Conservation (phyloP, 768 basidiomycete genomes). For the Auricularia heimuer region DNA sequence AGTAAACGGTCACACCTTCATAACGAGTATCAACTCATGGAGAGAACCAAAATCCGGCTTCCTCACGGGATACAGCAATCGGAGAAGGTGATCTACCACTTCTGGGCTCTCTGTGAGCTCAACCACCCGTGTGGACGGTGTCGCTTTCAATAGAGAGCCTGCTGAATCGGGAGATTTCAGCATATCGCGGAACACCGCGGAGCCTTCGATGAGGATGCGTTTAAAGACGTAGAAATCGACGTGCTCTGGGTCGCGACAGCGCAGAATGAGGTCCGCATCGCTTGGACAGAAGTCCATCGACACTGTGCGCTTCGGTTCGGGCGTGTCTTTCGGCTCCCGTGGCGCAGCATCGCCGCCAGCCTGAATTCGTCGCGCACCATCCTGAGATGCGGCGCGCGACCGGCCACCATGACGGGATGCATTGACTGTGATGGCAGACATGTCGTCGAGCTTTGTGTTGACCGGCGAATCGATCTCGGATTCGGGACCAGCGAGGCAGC, state of each 20-base stretch:
- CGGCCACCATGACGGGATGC: no score
- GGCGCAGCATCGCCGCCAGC: neutral
- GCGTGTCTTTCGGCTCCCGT: neutral
- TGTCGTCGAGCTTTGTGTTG: no score
- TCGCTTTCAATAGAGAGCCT: conserved; percentile 11
- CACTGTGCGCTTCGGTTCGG: neutral
- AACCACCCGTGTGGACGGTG: conserved; percentile 29
- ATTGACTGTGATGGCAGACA: no score
- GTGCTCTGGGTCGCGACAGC: conserved; percentile 16
- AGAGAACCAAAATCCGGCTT: neutral
- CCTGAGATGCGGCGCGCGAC: no score
- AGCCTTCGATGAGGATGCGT: conserved; percentile 51
- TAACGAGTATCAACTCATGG: neutral
- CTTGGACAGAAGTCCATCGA: conserved; percentile 20
- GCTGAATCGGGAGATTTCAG: conserved; percentile 51
- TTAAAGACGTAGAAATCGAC: conserved; percentile 52
- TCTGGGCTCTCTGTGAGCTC: conserved; percentile 43
- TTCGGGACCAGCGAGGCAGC: neutral
- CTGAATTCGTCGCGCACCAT: no score
- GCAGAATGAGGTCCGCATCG: conserved; percentile 46
- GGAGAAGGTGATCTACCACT: conserved; percentile 41
- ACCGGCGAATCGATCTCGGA: neutral
- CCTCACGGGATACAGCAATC: conserved; percentile 47
- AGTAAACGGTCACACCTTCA: neutral
- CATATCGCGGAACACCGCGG: conserved; percentile 61